Evolutionary conservation across 2,329 filamentous ascomycete species (phyloP).

Genomic region (Plectosphaerella plurivora): DNA sequence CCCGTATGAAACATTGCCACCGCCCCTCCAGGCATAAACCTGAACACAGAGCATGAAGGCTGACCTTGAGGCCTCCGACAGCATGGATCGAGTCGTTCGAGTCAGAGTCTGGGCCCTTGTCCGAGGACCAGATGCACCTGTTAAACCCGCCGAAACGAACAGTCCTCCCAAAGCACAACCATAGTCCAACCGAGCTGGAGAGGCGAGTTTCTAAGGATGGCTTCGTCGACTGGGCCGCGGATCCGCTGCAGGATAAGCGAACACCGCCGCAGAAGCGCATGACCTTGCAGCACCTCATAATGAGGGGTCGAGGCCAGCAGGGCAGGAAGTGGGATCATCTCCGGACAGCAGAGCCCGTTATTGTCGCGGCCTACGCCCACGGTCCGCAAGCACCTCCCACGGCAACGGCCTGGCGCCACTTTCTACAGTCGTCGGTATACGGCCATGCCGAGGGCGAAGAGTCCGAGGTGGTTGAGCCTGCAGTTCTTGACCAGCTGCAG

Average conservation of each 20-base stretch:
- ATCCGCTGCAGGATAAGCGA: slow-evolving; percentile 27
- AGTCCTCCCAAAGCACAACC: slow-evolving; percentile 35
- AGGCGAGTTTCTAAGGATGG: slow-evolving; percentile 44
- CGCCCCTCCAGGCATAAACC: too few species aligned
- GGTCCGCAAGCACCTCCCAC: slow-evolving; percentile 26
- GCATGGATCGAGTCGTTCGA: slow-evolving; percentile 49
- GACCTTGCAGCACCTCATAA: slow-evolving; percentile 41
- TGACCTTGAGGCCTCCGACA: slow-evolving; percentile 13
- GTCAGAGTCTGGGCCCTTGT: slow-evolving; percentile 29
- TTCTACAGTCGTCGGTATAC: slow-evolving; percentile 49
- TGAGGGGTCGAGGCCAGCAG: slow-evolving; percentile 39
- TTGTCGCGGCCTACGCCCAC: slow-evolving; percentile 45
- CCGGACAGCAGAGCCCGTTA: slow-evolving; percentile 54
- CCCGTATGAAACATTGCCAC: slow-evolving; percentile 16
- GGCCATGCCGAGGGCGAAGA: slow-evolving; percentile 42
- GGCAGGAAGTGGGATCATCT: slow-evolving; percentile 58
- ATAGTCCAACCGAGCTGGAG: slow-evolving; percentile 29
- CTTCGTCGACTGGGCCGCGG: slow-evolving; percentile 34
- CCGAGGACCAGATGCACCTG: slow-evolving; percentile 32
- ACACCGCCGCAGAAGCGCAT: slow-evolving; percentile 25
- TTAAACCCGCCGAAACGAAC: slow-evolving; percentile 33
- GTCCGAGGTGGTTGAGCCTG: slow-evolving; percentile 41
- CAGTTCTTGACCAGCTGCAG: slow-evolving; percentile 40
- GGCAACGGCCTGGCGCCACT: slow-evolving; percentile 42
- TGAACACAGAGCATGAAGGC: too few species aligned